These are phyloP conservation scores for Microsporum canis DNA, from an alignment of 2,329 filamentous ascomycete species.

Conservation along the genomic window DNA sequence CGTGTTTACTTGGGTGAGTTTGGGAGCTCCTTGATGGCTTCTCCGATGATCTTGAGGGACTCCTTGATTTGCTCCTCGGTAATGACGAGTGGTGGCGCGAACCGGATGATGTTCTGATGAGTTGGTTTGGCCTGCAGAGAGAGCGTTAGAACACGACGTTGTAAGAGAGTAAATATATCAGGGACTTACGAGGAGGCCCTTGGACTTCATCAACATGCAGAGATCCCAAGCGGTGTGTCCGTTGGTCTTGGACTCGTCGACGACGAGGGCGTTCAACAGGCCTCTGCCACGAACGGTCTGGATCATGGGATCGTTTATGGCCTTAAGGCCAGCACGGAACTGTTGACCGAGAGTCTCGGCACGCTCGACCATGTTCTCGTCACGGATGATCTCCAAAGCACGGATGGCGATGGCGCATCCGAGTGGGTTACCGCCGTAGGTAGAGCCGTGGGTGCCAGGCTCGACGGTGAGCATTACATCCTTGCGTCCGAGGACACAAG, in stretches of 20 bases:
- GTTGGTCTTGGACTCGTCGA: conserved; percentile 75
- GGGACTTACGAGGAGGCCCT: conserved; percentile 71
- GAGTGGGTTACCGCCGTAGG: conserved; percentile 95
- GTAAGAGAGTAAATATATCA: conserved; percentile 11
- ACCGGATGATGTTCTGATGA: conserved; percentile 94
- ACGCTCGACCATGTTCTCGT: conserved; percentile 75
- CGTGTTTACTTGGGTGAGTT: conserved; percentile 19
- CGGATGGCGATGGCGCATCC: conserved; percentile 93
- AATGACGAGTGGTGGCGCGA: conserved; percentile 93
- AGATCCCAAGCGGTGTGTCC: conserved; percentile 92
- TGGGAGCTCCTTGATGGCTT: conserved; percentile 72
- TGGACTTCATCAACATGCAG: conserved; percentile 88
- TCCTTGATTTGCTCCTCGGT: conserved; percentile 72
- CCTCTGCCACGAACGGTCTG: conserved; percentile 80
- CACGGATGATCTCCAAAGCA: conserved; percentile 83
- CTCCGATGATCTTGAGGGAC: conserved; percentile 66
- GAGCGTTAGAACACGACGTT: neutral
- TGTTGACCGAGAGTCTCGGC: conserved; percentile 70
- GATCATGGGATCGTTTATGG: conserved; percentile 70
- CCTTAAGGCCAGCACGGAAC: conserved; percentile 67
- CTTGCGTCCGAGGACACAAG: conserved; percentile 73
- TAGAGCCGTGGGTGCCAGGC: conserved; percentile 92
- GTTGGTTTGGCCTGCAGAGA: conserved; percentile 78
- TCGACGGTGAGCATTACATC: conserved; percentile 94
- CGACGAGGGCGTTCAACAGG: conserved; percentile 87